These are phyloP conservation scores for Puccinia polysora DNA, from an alignment of 1,284 basidiomycete species.

Conservation along the genomic window DNA sequence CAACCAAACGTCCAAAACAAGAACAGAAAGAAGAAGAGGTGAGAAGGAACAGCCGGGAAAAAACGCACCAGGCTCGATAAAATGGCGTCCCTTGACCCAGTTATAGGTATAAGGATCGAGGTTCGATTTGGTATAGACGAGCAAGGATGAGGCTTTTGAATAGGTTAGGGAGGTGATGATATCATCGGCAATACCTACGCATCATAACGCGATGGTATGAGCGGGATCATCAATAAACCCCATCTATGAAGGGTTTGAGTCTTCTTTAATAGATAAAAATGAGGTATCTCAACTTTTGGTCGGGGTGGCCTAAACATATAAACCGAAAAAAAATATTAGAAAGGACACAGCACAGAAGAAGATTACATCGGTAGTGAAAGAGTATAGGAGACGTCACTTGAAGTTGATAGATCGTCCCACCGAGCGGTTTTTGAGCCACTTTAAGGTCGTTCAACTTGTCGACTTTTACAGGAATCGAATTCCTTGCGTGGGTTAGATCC, in stretches of 20 bases:
- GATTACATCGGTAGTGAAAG: background rate
- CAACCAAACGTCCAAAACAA: background rate
- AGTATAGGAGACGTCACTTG: background rate
- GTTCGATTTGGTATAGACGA: conserved; percentile 33
- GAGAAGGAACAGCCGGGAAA: no score
- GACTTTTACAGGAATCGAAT: conserved; percentile 10
- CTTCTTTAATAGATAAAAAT: background rate
- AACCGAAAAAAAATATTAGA: background rate
- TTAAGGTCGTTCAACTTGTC: no score
- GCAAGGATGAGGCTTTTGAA: conserved; percentile 32
- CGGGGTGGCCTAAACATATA: conserved; percentile 24
- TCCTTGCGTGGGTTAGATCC: conserved; percentile 7
- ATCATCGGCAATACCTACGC: conserved; percentile 32
- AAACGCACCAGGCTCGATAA: conserved; percentile 26
- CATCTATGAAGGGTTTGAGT: background rate
- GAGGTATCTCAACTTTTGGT: conserved; percentile 28
- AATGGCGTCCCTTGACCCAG: conserved; percentile 21
- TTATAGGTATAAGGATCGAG: conserved; percentile 33
- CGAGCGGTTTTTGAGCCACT: background rate
- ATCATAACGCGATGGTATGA: background rate
- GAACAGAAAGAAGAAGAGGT: no score
- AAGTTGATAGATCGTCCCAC: conserved; percentile 36
- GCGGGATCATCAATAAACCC: background rate
- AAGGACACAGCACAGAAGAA: background rate
- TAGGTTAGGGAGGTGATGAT: conserved; percentile 30